Base-by-base conservation (phyloP, 2,329 filamentous ascomycete genomes). In the Biscogniauxia mediterranea region DNA sequence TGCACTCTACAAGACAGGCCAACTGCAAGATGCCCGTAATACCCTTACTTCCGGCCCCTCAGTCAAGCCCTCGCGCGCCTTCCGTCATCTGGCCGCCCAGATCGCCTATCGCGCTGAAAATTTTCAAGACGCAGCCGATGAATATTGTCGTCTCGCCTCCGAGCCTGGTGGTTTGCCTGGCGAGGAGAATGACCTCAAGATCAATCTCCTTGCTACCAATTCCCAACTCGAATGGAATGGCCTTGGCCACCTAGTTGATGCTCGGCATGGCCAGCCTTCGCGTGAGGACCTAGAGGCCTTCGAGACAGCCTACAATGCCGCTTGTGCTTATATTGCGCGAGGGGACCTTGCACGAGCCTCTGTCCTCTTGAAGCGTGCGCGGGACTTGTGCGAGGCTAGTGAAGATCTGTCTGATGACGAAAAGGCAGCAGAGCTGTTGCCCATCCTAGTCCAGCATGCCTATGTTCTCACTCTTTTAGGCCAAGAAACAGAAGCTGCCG, bases 261-360 rank as follows among this genome's bases (percentile, higher is more conserved):
- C 75, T 38, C 80, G 80, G 66, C 84, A 85, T 74, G 85, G 84
- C 70, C 80, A 85, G 70, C 79, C 83, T 8, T 77, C 77, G 6
- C 78, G 82, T 61, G 85, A 88, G 62, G 86, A 91, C 68, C 76
- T 90, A 25, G 89, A 93, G 64, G 85, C 88, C 1, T 95, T 95
- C 68, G 92, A 95, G 78, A 88, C 89, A 25, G 88, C 90, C 11
- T 96, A 91, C 77, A 96, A 96, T 74, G 84, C 86, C 23, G 91
- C 90, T 8, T 94, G 91, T 73, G 83, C 83, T 20, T 86, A 85
- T 73, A 87, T 95, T 68, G 89, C 89, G 15, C 81, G 85, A 54
- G 89, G 87, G 7, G 88, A 91, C 67, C 79, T 91, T 46, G 81
- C 77, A 4, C 83, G 86, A 66, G 91, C 86, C 1, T 82, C 86